A percentile compares a stretch with the other conserved stretches of the same genome.
phyloP scores from a whole-genome alignment of 306 rosid genomes.

The Cucurbita ficifolia region DNA sequence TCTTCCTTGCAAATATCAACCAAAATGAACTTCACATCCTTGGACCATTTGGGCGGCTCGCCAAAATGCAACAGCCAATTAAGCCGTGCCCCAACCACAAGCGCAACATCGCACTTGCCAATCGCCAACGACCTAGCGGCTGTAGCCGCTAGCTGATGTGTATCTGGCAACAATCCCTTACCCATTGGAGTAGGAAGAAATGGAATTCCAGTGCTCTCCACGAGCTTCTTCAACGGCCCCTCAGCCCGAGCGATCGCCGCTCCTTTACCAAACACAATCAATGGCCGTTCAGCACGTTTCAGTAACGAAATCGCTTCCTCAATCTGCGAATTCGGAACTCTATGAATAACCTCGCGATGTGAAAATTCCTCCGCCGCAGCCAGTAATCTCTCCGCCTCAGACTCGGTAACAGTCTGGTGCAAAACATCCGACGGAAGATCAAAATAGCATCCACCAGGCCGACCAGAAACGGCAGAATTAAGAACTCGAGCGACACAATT shows the following conservation, averaged over 20 bases:
- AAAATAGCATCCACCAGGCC: constrained; percentile 79
- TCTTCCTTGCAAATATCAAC: constrained; percentile 66
- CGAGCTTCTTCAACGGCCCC: constrained; percentile 35
- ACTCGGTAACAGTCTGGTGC: constrained; percentile 39
- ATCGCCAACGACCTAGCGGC: constrained; percentile 88
- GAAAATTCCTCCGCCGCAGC: constrained; percentile 19
- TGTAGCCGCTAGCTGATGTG: constrained; percentile 69
- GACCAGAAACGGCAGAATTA: constrained; percentile 27
- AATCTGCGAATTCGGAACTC: constrained; percentile 17
- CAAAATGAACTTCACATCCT: constrained; percentile 67
- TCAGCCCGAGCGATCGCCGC: constrained; percentile 80
- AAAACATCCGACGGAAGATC: constrained; percentile 82
- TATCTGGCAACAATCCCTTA: constrained; percentile 66
- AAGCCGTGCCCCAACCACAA: constrained; percentile 74
- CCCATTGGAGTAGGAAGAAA: constrained; percentile 97
- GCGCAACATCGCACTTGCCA: constrained; percentile 80
- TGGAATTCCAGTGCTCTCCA: constrained; percentile 74
- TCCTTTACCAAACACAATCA: constrained; percentile 84
- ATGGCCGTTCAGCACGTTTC: constrained; percentile 54
- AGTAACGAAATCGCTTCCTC: constrained; percentile 40
- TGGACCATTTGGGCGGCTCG: constrained; percentile 83
- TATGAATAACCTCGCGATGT: neutral
- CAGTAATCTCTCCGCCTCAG: constrained; percentile 49
- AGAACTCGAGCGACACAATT: constrained; percentile 42
- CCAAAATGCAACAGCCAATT: constrained; percentile 94